Percentiles rank a stretch among this genome's conserved stretches.
Conservation (phyloP, 2,329 filamentous ascomycete genomes). For the Scopulariopsis brevicaulis region DNA sequence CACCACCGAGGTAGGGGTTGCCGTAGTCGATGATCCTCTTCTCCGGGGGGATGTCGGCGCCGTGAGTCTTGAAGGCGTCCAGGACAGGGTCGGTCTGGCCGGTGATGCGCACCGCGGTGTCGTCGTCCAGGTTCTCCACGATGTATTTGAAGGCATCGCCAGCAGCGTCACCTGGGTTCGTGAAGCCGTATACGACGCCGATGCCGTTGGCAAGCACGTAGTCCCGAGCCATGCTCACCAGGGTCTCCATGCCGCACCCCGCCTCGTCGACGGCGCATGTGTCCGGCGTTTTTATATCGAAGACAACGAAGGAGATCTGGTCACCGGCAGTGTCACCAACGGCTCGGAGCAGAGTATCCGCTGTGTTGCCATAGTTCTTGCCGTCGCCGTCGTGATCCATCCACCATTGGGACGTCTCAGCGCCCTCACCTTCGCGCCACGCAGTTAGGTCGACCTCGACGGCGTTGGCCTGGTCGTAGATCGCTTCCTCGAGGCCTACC, state of each 20-base stretch:
- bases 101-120: background rate
- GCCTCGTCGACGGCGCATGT: background rate
- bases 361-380: background rate
- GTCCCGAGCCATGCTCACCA: background rate
- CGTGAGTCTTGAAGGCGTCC: background rate
- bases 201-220: background rate
- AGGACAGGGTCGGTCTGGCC: background rate
- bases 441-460: background rate
- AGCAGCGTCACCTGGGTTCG: background rate
- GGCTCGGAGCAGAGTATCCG: background rate
- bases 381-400: background rate
- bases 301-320: background rate
- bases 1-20: background rate
- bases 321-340: background rate
- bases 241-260: background rate
- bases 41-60: background rate
- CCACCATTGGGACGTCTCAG: background rate
- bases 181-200: background rate
- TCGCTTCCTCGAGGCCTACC: background rate
- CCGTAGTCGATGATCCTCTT: background rate
- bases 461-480: background rate
- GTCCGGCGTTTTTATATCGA: background rate
- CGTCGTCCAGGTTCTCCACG: background rate
- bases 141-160: background rate
- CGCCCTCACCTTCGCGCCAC: background rate